phyloP scores from a whole-genome alignment of 495 filamentous ascomycete species.

The Trichocladium antarcticum region DNA sequence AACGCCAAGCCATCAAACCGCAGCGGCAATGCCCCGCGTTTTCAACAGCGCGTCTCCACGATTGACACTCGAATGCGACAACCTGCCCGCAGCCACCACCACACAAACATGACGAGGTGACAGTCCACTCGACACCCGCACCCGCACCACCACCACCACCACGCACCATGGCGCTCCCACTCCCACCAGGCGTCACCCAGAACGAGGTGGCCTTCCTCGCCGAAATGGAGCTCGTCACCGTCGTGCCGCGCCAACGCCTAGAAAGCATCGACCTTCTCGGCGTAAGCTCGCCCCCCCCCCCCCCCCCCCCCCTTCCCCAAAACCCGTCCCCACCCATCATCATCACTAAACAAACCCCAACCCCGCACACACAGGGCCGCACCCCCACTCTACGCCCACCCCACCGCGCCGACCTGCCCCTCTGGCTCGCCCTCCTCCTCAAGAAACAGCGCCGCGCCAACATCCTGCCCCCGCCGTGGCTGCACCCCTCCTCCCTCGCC shows the following conservation, averaged over 20 bases:
- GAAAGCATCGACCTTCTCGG: conserved; percentile 74
- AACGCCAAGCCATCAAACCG: neutral
- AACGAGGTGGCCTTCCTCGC: conserved; percentile 89
- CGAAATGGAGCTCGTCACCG: conserved; percentile 90
- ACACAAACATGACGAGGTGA: conserved; percentile 10
- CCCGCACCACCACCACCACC: too few relatives aligned
- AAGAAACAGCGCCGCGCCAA: conserved; percentile 92
- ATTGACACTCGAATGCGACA: neutral
- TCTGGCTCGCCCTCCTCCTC: conserved; percentile 95
- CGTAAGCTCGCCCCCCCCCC: conserved; percentile 44
- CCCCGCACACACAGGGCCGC: conserved; percentile 49
- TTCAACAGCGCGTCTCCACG: neutral
- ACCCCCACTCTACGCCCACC: conserved; percentile 68
- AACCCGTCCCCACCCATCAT: conserved; percentile 5
- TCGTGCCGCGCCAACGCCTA: conserved; percentile 82
- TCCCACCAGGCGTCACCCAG: conserved; percentile 74
- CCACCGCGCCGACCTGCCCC: conserved; percentile 65
- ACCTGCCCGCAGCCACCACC: neutral
- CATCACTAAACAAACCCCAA: neutral
- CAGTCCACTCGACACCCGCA: neutral
- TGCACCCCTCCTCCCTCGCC: conserved; percentile 58
- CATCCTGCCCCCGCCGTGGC: conserved; percentile 84
- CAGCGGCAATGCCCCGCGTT: conserved; percentile 1
- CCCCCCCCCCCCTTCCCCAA: too few relatives aligned
- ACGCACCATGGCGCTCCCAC: conserved; percentile 63